Percentiles rank a stretch among this genome's conserved stretches.
phyloP scores from a whole-genome alignment of 2,329 filamentous ascomycete species.

The Aspergillus intermedius region DNA sequence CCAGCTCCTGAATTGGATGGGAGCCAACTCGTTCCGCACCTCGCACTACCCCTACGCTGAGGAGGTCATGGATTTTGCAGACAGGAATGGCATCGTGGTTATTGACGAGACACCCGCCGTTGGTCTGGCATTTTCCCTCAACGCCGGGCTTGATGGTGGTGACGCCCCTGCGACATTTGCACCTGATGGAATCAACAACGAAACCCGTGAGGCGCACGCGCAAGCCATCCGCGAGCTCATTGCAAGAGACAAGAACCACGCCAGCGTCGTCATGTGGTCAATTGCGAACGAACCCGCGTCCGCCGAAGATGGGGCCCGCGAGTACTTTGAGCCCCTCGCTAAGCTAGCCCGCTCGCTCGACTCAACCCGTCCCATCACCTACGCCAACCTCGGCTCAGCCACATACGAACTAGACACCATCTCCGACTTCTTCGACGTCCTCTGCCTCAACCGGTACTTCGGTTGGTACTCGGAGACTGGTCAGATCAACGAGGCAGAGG shows the following conservation, averaged over 20 bases:
- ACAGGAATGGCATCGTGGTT: constrained; percentile 22
- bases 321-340: constrained; percentile 21
- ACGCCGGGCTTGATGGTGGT: constrained; percentile 6
- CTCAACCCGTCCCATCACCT: constrained; percentile 19
- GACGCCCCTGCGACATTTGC: not conserved
- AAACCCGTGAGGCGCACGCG: constrained; percentile 9
- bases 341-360: constrained; percentile 17
- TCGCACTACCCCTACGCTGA: constrained; percentile 26
- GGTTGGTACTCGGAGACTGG: constrained; percentile 22
- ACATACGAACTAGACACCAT: constrained; percentile 10
- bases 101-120: constrained; percentile 24
- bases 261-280: constrained; percentile 21
- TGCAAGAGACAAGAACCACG: constrained; percentile 21
- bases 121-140: constrained; percentile 14
- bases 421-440: constrained; percentile 21
- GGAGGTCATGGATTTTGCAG: constrained; percentile 24
- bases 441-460: constrained; percentile 24
- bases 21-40: constrained; percentile 28
- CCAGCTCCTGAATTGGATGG: constrained; percentile 22
- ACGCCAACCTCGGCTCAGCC: constrained; percentile 14
- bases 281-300: constrained; percentile 21
- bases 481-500: constrained; percentile 17
- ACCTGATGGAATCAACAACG: not conserved
- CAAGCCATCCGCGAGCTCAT: constrained; percentile 19
- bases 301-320: constrained; percentile 11